Conservation (phyloP, 805 yeast genomes). For the Babjeviella inositovora region DNA sequence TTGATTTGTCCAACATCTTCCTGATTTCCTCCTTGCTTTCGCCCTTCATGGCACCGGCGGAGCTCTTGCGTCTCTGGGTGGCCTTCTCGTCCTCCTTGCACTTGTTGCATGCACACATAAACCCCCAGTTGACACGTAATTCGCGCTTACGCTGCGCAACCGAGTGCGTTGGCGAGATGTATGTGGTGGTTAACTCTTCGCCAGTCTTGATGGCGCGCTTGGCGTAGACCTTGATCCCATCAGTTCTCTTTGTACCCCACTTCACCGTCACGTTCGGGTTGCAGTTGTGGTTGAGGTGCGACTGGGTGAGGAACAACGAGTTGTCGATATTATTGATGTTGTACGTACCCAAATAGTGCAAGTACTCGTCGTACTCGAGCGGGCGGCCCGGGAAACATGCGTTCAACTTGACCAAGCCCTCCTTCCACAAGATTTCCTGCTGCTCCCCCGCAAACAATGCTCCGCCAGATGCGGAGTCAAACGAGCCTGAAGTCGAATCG, state of each 20-base stretch:
- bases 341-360: conserved; percentile 52
- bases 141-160: conserved; percentile 48
- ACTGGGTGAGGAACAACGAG: conserved; percentile 40
- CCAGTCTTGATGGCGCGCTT: conserved; percentile 37
- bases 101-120: conserved; percentile 48
- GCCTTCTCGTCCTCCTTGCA: conserved; percentile 39
- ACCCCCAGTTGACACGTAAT: conserved; percentile 68
- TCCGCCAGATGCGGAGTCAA: conserved; percentile 34
- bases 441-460: conserved; percentile 39
- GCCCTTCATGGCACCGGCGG: conserved; percentile 7
- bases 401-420: conserved; percentile 33
- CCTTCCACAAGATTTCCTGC: conserved; percentile 40
- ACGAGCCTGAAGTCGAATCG: conserved; percentile 35
- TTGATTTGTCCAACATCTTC: conserved; percentile 19
- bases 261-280: conserved; percentile 51
- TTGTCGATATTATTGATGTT: conserved; percentile 62
- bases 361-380: conserved; percentile 33
- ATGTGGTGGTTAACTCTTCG: conserved; percentile 55
- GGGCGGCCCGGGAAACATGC: conserved; percentile 22
- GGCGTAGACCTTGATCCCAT: conserved; percentile 48
- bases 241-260: conserved; percentile 19
- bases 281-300: conserved; percentile 68
- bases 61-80: conserved; percentile 28
- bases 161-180: conserved; percentile 51
- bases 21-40: conserved; percentile 19